A percentile compares a stretch with the other conserved stretches of the same genome.
These are phyloP conservation scores for Cryphonectria carpinicola DNA, from an alignment of 2,329 filamentous ascomycete species.

Conservation along the genomic window DNA sequence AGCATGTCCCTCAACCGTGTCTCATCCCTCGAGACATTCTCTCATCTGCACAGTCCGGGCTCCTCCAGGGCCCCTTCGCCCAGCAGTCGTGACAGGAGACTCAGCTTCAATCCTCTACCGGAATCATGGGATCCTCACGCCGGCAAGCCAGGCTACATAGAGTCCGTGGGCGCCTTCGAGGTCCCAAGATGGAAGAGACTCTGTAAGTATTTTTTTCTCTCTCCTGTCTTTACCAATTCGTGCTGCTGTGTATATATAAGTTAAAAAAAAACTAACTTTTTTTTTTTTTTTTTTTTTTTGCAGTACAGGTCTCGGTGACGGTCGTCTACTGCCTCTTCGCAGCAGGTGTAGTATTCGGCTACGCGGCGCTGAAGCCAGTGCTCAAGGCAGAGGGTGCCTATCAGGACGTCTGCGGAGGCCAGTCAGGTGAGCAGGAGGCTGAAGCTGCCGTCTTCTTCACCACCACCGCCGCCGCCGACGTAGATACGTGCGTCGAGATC, in stretches of 20 bases:
- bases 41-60: conserved; percentile 44
- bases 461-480: conserved; percentile 30
- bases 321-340: conserved; percentile 57
- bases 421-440: background rate
- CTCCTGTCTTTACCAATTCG: background rate
- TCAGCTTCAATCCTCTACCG: conserved; percentile 60
- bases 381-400: conserved; percentile 76
- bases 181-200: conserved; percentile 59
- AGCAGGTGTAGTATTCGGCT: conserved; percentile 82
- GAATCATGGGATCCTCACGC: conserved; percentile 53
- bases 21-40: conserved; percentile 57
- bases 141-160: conserved; percentile 45
- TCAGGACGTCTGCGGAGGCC: conserved; percentile 57
- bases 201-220: conserved; percentile 43
- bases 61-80: conserved; percentile 48
- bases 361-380: conserved; percentile 82
- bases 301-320: conserved; percentile 44
- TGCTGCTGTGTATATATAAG: background rate
- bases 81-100: conserved; percentile 52
- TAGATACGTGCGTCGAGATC: conserved; percentile 56
- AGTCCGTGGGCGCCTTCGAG: conserved; percentile 57
- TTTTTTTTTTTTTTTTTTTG: background rate
- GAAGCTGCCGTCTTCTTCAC: no score
- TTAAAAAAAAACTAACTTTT: background rate
- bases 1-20: conserved; percentile 58